These are phyloP conservation scores for Blastobotrys serpentis DNA, from an alignment of 1,139 yeast species.

Conservation along the genomic window DNA sequence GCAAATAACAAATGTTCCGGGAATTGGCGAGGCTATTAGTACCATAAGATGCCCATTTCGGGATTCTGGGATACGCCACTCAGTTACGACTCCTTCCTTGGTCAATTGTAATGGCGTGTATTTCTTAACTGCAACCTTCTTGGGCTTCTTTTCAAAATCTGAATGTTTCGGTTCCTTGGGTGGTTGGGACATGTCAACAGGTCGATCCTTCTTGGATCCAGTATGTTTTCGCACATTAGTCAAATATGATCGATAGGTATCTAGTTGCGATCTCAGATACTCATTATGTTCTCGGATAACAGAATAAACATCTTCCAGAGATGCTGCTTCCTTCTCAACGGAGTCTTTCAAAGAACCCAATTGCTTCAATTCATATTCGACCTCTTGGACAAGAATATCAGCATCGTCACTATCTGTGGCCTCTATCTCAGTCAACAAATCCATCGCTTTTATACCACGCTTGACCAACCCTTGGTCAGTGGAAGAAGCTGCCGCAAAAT, in stretches of 20 bases:
- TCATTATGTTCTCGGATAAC: slow-evolving; percentile 42
- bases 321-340: slow-evolving; percentile 37
- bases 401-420: slow-evolving; percentile 35
- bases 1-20: slow-evolving; percentile 41
- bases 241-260: slow-evolving; percentile 40
- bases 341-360: slow-evolving; percentile 40
- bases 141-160: slow-evolving; percentile 25
- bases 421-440: slow-evolving; percentile 37
- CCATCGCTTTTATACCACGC: slow-evolving; percentile 41
- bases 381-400: slow-evolving; percentile 37
- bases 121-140: slow-evolving; percentile 34
- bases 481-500: slow-evolving; percentile 36
- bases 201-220: slow-evolving; percentile 34
- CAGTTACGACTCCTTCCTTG: slow-evolving; percentile 36
- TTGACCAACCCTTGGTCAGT: slow-evolving; percentile 36
- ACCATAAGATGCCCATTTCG: slow-evolving; percentile 28
- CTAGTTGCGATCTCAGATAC: slow-evolving; percentile 39
- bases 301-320: slow-evolving; percentile 38
- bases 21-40: slow-evolving; percentile 37
- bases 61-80: slow-evolving; percentile 36
- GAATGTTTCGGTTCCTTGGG: slow-evolving; percentile 25
- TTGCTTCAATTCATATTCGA: slow-evolving; percentile 41
- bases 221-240: slow-evolving; percentile 41
- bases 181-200: slow-evolving; percentile 21
- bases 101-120: slow-evolving; percentile 36